phyloP scores from a whole-genome alignment of 495 filamentous ascomycete genomes.

The Aspergillus mulundensis region DNA sequence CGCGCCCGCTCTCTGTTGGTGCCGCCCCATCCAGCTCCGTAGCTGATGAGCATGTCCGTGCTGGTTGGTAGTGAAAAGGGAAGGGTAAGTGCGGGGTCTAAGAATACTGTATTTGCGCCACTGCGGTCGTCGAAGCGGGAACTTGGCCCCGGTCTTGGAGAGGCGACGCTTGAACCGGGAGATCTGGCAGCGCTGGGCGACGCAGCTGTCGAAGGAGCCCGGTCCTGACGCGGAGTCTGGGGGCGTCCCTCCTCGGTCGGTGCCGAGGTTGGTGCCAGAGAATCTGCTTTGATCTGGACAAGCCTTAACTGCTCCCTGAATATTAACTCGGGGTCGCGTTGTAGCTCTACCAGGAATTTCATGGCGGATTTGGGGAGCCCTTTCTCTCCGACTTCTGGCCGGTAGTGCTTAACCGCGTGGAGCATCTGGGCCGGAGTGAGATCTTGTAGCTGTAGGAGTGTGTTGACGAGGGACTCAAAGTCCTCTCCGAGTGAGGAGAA shows the following conservation, averaged over 20 bases:
- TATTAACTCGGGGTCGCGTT: constrained; percentile 55
- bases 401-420: constrained; percentile 87
- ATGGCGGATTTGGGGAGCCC: constrained; percentile 77
- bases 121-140: constrained; percentile 31
- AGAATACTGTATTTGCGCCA: constrained; percentile 54
- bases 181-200: constrained; percentile 25
- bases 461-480: constrained; percentile 79
- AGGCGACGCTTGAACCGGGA: constrained; percentile 22
- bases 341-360: constrained; percentile 79
- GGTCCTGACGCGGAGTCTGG: constrained; percentile 42
- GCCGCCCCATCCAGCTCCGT: constrained; percentile 91
- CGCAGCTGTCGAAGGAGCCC: constrained; percentile 29
- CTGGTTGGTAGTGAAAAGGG: constrained; percentile 93
- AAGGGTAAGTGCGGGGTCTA: constrained; percentile 88
- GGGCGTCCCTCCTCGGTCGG: constrained; percentile 33
- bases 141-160: constrained; percentile 19
- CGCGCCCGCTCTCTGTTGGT: constrained; percentile 85
- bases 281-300: constrained; percentile 28
- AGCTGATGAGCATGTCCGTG: constrained; percentile 94
- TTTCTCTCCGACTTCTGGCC: constrained; percentile 93
- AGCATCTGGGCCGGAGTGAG: constrained; percentile 86
- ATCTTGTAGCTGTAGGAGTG: constrained; percentile 79
- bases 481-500: constrained; percentile 96
- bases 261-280: constrained; percentile 17
- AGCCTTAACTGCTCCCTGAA: constrained; percentile 35